Percentiles rank a stretch among this genome's conserved stretches.
Conservation (phyloP, 129 eudicot genomes). For the Silybum marianum region DNA sequence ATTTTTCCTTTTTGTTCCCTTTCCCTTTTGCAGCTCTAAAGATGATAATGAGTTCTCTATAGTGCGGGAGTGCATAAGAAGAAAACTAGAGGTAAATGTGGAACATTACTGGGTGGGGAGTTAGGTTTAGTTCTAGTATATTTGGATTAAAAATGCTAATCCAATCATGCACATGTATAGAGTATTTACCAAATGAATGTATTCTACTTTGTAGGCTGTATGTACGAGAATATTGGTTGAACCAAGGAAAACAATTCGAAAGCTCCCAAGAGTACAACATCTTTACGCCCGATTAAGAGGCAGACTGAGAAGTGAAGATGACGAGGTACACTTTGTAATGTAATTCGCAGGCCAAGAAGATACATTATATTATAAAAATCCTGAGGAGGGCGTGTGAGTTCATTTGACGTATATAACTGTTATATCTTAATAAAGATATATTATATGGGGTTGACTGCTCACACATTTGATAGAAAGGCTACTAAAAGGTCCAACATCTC, state of each 20-base stretch:
- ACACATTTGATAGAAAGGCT: not conserved
- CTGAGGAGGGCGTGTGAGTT: too few species aligned
- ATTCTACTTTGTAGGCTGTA: conserved; percentile 50
- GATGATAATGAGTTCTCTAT: conserved; percentile 85
- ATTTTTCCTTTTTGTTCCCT: conserved; percentile 6
- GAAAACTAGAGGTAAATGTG: conserved; percentile 72
- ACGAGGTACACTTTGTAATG: conserved; percentile 57
- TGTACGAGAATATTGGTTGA: conserved; percentile 62
- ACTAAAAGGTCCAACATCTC: not conserved
- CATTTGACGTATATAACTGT: too few species aligned
- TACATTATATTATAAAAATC: not conserved
- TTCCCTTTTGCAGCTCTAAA: conserved; percentile 57
- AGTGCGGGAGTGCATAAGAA: conserved; percentile 80
- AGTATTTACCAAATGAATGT: not conserved
- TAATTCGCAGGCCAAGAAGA: conserved; percentile 1
- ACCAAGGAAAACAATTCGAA: conserved; percentile 78
- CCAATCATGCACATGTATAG: conserved; percentile 1
- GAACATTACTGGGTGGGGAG: not conserved
- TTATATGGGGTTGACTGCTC: not conserved
- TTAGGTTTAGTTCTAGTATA: not conserved
- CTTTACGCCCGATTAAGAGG: conserved; percentile 82
- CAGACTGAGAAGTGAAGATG: conserved; percentile 79
- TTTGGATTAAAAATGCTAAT: conserved; percentile 9
- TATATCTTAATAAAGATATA: not conserved
- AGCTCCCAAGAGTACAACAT: conserved; percentile 92